Conservation (phyloP, 768 basidiomycete genomes). For the Cyclocybe cylindracea region DNA sequence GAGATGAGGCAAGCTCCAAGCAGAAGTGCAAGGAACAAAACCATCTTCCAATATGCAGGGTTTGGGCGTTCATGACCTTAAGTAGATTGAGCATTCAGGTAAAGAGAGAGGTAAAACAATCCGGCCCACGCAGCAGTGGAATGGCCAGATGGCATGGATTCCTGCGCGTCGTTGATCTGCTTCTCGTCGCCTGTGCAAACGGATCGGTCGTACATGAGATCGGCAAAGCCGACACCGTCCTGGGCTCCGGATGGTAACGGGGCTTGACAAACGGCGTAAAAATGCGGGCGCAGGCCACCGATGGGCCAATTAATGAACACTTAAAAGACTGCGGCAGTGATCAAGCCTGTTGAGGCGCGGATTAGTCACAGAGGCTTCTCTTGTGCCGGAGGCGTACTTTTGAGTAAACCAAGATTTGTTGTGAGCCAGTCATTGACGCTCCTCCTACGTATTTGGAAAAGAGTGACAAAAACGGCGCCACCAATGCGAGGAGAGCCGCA, state of each 20-base stretch:
- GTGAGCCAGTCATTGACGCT: slow-evolving; percentile 47
- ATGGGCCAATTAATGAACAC: slow-evolving; percentile 60
- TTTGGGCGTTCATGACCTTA: slow-evolving; percentile 62
- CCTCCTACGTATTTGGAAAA: slow-evolving; percentile 55
- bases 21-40: slow-evolving; percentile 56
- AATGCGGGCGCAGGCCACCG: slow-evolving; percentile 52
- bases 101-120: slow-evolving; percentile 45
- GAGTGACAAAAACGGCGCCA: slow-evolving; percentile 53
- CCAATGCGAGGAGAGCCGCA: slow-evolving; percentile 53
- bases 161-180: slow-evolving; percentile 55
- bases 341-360: slow-evolving; percentile 18
- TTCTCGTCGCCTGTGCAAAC: slow-evolving; percentile 59
- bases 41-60: slow-evolving; percentile 65
- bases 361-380: not conserved
- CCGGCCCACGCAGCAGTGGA: slow-evolving; percentile 61
- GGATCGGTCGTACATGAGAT: slow-evolving; percentile 50
- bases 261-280: slow-evolving; percentile 54
- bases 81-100: slow-evolving; percentile 51
- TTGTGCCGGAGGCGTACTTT: slow-evolving; percentile 28
- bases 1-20: slow-evolving; percentile 58
- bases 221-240: slow-evolving; percentile 46
- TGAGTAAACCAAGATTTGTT: slow-evolving; percentile 54
- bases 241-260: slow-evolving; percentile 28
- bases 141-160: slow-evolving; percentile 59
- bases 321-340: slow-evolving; percentile 34